These are phyloP conservation scores for Aspergillus neoniger DNA, from an alignment of 2,329 filamentous ascomycete species.

Conservation along the genomic window DNA sequence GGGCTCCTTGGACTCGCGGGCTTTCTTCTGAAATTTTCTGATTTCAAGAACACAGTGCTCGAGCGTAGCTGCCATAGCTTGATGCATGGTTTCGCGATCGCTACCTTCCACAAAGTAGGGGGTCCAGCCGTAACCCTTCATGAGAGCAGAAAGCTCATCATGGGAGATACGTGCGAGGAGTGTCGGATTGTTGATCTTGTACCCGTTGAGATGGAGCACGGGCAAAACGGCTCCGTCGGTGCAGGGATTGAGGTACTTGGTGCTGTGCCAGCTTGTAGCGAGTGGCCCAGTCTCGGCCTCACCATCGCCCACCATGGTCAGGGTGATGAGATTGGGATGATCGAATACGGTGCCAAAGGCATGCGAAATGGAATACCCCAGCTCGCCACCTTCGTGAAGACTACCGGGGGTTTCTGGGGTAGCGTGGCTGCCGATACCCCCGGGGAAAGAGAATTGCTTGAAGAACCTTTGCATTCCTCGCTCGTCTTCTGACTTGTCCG, in stretches of 20 bases:
- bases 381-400: conserved; percentile 76
- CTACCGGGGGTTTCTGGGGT: conserved; percentile 77
- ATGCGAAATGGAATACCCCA: conserved; percentile 79
- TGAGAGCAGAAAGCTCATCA: conserved; percentile 69
- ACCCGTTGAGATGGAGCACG: conserved; percentile 76
- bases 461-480: conserved; percentile 75
- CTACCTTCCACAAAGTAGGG: conserved; percentile 80
- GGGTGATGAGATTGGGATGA: conserved; percentile 70
- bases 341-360: conserved; percentile 78
- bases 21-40: conserved; percentile 67
- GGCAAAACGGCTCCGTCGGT: conserved; percentile 76
- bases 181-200: conserved; percentile 83
- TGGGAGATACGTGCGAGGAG: conserved; percentile 72
- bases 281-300: conserved; percentile 80
- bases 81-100: conserved; percentile 73
- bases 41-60: conserved; percentile 74
- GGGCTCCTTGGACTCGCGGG: conserved; percentile 68
- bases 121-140: conserved; percentile 74
- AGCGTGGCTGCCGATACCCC: conserved; percentile 75
- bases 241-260: conserved; percentile 78
- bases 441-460: conserved; percentile 81
- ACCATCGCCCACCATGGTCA: conserved; percentile 79
- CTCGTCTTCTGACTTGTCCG: conserved; percentile 68
- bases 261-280: conserved; percentile 79
- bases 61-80: conserved; percentile 76